Evolutionary conservation across 108 stramenopile genomes (phyloP), one percentile per base, ranked within the genome.

Genomic region (Nitzschia sp.): DNA sequence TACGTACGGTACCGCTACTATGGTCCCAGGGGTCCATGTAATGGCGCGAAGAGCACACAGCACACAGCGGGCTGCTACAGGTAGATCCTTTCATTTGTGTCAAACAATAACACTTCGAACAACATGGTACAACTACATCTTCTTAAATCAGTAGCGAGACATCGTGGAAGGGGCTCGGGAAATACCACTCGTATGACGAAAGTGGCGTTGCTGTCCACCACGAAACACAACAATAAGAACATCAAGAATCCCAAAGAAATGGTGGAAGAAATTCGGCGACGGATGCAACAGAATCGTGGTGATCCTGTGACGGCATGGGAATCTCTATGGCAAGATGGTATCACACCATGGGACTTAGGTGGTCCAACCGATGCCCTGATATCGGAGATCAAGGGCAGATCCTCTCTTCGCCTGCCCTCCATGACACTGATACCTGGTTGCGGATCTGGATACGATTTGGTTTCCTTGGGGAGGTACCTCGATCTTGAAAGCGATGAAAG

Each of bases 301-400:
- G 28, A 68, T 3, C 25, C 28, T 8, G 25, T 29, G 34, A 26
- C 33, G 23, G 34, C 29, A 36, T 76, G 75, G 75, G 75, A 76
- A 19, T n/a, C 30, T 3, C 47, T 76, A 4, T 76, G 75, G 75
- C 23, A 56, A 59, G 68, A 76, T 25, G 68, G 68, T 5, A 9
- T 76, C 21, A 76, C 75, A 25, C 75, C 75, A 3, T 76, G 75
- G 75, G 68, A 76, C 63, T 46, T 76, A 22, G 68, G 68, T 45
- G 45, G 44, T 21, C 67, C 75, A 5, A 76, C 75, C 27, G 34
- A 61, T 21, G 68, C 56, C 5, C 26, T 76, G 45, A 32, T 63
- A 22, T 15, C 55, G 4, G 75, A 76, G 45, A 9, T 76, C 0
- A 19, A 50, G 9, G 19, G 13, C 4, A 53, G 31, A 28, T n/a